Evolutionary conservation across 2,329 filamentous ascomycete genomes (phyloP).

Genomic region (Colletotrichum sp.): DNA sequence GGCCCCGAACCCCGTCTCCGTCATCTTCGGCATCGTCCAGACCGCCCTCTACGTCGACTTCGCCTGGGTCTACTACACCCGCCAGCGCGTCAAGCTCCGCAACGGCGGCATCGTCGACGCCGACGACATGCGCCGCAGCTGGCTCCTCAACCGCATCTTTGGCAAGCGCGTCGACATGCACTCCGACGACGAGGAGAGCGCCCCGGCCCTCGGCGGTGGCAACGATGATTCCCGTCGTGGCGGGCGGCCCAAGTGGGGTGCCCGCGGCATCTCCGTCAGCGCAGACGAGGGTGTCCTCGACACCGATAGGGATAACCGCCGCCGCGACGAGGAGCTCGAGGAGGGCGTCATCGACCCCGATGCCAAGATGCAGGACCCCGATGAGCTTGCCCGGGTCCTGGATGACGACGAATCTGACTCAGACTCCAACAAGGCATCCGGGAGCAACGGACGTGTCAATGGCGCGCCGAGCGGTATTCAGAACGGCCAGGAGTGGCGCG

Average conservation of each 20-base stretch:
- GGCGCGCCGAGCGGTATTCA: constrained; percentile 44
- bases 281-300: constrained; percentile 67
- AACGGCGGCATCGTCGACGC: constrained; percentile 88
- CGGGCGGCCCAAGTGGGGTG: constrained; percentile 63
- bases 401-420: constrained; percentile 62
- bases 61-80: constrained; percentile 94
- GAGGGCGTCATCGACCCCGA: constrained; percentile 59
- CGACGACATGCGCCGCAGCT: constrained; percentile 85
- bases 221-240: constrained; percentile 26
- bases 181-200: constrained; percentile 66
- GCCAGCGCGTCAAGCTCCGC: constrained; percentile 92
- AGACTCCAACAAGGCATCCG: constrained; percentile 33
- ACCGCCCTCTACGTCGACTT: constrained; percentile 93
- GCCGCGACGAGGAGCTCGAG: constrained; percentile 44
- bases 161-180: constrained; percentile 61
- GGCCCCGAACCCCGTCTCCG: constrained; percentile 72
- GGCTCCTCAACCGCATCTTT: constrained; percentile 81
- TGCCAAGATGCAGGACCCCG: constrained; percentile 70
- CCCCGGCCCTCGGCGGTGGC: constrained; percentile 49
- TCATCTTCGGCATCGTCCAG: constrained; percentile 88
- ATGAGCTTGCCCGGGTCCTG: constrained; percentile 66
- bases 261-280: constrained; percentile 69
- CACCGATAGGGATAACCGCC: constrained; percentile 50
- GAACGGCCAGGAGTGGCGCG: constrained; percentile 53
- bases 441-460: constrained; percentile 21